These are phyloP conservation scores for Capillidium rhysosporum DNA, from an alignment of 371 early-diverging fungal genomes.

Conservation along the genomic window DNA sequence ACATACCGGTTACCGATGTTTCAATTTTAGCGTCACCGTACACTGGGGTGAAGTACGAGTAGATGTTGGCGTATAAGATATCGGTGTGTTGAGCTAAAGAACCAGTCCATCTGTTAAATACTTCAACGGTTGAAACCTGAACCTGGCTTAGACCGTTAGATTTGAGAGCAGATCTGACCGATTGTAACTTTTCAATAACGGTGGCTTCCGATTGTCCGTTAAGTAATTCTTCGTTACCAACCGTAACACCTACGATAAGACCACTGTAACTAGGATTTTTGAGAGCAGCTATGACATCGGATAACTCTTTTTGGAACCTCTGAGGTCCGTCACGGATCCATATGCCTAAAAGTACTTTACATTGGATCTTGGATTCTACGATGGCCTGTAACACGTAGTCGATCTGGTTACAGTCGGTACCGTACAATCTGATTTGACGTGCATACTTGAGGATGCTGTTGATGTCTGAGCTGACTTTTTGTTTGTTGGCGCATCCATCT, in stretches of 20 bases:
- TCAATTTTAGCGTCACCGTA: not conserved
- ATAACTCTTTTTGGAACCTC: not conserved
- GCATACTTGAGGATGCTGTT: not conserved
- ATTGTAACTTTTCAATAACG: not conserved
- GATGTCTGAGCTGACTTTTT: not conserved
- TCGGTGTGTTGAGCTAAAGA: not conserved
- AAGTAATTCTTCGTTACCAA: slow-evolving; percentile 4
- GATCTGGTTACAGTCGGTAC: slow-evolving; percentile 2
- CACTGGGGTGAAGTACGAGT: not conserved
- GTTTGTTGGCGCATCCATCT: not conserved
- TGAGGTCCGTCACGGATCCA: not conserved
- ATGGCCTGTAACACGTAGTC: not conserved
- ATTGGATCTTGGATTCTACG: not conserved
- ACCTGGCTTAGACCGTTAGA: not conserved
- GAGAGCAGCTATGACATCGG: not conserved
- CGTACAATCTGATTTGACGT: not conserved
- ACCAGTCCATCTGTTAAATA: not conserved
- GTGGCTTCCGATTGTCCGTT: not conserved
- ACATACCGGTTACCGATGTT: not conserved
- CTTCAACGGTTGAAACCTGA: not conserved
- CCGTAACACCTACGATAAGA: not conserved
- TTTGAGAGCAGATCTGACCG: not conserved
- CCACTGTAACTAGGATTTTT: not conserved
- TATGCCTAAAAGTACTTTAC: not conserved
- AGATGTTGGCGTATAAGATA: not conserved